A percentile compares a stretch with the other conserved stretches of the same genome.
Evolutionary conservation across 2,329 filamentous ascomycete species (phyloP).

Genomic region (Coniochaeta ligniaria): DNA sequence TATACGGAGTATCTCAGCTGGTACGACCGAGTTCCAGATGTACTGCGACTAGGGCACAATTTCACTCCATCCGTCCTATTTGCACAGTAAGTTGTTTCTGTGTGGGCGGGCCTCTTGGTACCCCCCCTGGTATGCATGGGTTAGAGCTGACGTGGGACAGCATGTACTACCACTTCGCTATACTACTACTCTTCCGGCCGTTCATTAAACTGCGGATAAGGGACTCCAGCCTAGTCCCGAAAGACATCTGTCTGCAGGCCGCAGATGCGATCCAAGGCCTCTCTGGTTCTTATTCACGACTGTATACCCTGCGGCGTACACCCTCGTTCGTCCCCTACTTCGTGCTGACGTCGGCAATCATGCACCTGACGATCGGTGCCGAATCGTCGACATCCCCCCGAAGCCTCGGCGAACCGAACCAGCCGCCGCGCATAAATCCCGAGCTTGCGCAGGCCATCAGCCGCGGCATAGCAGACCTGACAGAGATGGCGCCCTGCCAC

Average conservation of each 20-base stretch:
- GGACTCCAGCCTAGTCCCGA: conserved; percentile 54
- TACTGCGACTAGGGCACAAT: conserved; percentile 57
- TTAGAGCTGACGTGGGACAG: conserved; percentile 23
- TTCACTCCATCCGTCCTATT: conserved; percentile 68
- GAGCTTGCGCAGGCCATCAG: conserved; percentile 37
- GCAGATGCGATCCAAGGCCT: conserved; percentile 53
- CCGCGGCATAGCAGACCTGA: conserved; percentile 49
- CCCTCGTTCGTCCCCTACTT: conserved; percentile 57
- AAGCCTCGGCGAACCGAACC: conserved; percentile 5
- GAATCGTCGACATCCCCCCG: conserved; percentile 11
- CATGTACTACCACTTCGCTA: conserved; percentile 65
- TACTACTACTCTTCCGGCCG: conserved; percentile 67
- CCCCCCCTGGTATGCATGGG: background rate
- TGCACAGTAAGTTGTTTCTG: conserved; percentile 53
- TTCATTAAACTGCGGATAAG: conserved; percentile 59
- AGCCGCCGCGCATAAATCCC: conserved; percentile 22
- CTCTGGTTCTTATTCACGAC: conserved; percentile 47
- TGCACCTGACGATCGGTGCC: conserved; percentile 49
- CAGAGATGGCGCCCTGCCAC: conserved; percentile 55
- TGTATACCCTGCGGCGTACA: conserved; percentile 51
- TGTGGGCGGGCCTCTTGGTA: too few species aligned
- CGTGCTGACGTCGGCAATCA: conserved; percentile 53
- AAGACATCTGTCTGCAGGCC: conserved; percentile 58
- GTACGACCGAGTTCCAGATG: conserved; percentile 61
- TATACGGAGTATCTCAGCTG: conserved; percentile 66